Percentiles rank a stretch among this genome's conserved stretches.
Conservation (phyloP, 352 stramenopile genomes). For the Phytopythium helicoides region DNA sequence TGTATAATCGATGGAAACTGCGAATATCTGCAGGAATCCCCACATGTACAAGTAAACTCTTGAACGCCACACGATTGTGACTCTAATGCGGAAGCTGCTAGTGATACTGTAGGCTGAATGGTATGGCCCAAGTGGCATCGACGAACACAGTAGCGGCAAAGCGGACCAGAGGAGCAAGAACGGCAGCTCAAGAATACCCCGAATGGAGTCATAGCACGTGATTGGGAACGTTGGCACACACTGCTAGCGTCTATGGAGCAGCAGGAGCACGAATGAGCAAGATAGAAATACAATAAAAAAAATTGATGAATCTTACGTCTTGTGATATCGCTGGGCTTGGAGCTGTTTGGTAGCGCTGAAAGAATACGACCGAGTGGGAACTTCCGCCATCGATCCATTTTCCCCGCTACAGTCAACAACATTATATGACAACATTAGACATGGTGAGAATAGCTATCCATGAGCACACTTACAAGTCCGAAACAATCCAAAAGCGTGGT, state of each 20-base stretch:
- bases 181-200: conserved; percentile 49
- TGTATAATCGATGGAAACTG: too few relatives aligned
- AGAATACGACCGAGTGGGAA: conserved; percentile 38
- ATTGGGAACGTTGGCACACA: conserved; percentile 42
- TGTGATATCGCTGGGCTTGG: neutral
- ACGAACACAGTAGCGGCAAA: conserved; percentile 52
- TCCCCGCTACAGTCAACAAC: conserved; percentile 15
- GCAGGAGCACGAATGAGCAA: too few relatives aligned
- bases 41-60: too few relatives aligned
- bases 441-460: too few relatives aligned
- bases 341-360: conserved; percentile 8
- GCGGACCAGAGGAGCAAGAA: conserved; percentile 31
- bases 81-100: too few relatives aligned
- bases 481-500: conserved; percentile 60
- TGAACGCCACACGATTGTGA: neutral
- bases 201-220: conserved; percentile 16
- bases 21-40: too few relatives aligned
- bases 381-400: conserved; percentile 65
- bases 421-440: too few relatives aligned
- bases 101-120: conserved; percentile 13
- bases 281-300: too few relatives aligned
- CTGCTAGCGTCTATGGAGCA: conserved; percentile 10
- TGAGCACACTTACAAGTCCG: conserved; percentile 25
- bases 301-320: neutral
- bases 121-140: conserved; percentile 46